Conservation (phyloP, 352 stramenopile species). For the Thalassiosira mediterranea region DNA sequence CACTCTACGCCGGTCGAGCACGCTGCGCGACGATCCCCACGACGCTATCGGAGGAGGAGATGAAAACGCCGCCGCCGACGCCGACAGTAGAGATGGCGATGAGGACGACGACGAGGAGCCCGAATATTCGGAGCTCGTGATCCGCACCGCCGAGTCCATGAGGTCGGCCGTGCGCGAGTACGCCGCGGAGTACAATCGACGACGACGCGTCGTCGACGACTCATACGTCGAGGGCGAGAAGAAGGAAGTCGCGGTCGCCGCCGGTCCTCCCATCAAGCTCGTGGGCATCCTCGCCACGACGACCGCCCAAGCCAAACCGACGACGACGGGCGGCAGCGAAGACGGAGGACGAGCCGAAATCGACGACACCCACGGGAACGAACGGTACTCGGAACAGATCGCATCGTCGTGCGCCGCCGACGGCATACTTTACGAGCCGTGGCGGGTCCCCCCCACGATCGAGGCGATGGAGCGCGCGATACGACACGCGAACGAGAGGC, state of each 20-base stretch:
- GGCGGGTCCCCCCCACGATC: conserved; percentile 44
- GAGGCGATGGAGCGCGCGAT: conserved; percentile 54
- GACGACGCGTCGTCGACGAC: background rate
- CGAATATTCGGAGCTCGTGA: conserved; percentile 45
- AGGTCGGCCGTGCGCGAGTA: conserved; percentile 31
- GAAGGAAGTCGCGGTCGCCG: background rate
- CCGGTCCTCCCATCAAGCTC: conserved; percentile 50
- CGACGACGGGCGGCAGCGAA: background rate
- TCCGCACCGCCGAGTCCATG: conserved; percentile 35
- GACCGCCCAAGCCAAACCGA: too few relatives aligned
- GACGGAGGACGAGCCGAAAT: background rate
- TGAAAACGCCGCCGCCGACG: background rate
- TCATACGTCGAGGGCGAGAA: background rate
- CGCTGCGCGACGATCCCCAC: too few relatives aligned
- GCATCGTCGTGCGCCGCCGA: conserved; percentile 53
- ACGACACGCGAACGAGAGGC: conserved; percentile 51
- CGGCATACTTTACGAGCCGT: conserved; percentile 70
- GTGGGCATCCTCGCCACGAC: conserved; percentile 62
- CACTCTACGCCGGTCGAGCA: too few relatives aligned
- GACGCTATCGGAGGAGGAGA: background rate
- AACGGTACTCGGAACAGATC: conserved; percentile 72
- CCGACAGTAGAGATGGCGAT: conserved; percentile 8
- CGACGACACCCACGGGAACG: conserved; percentile 44
- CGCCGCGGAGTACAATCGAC: conserved; percentile 17
- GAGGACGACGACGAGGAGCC: too few relatives aligned